Evolutionary conservation across 2,329 filamentous ascomycete genomes (phyloP), one percentile per base, ranked within the genome.

Genomic region (Neofusicoccum parvum): DNA sequence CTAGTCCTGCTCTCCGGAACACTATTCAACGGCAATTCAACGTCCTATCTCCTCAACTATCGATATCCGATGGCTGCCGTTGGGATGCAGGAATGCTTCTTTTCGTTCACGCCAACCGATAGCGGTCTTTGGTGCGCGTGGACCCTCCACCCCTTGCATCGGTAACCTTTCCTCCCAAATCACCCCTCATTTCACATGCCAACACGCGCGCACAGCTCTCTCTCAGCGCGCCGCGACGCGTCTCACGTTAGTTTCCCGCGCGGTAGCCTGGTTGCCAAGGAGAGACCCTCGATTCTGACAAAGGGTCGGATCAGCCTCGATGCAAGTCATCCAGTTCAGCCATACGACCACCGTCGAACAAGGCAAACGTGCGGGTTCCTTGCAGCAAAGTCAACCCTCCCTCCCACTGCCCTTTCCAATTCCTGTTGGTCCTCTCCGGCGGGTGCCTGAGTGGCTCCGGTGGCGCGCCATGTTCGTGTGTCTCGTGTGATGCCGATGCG

Each of bases 401-500:
- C 56, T 48, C 37, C 34, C 14, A n/a, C 27, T 32, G 27, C 17
- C 32, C 23, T 45, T n/a, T 9, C n/a, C 32, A 48, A 46, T 60
- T 37, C 54, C 41, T 59, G 14, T 17, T 20, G 27, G 12, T 12
- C 23, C 48, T 5, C 7, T 9, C 37, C 37, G 6, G 27, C 27
- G 27, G 27, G 27, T 32, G 27, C 27, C 27, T 32, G 43, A 46
- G 5, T 9, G 17, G 48, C 14, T 37, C 43, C n/a, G 12, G 14
- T 15, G 37, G 23, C 32, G 27, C 54, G 43, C 32, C 56, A 5
- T 60, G 41, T 37, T 39, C 43, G 56, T 60, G 53, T 46, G 12
- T 51, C 27, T 58, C 53, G 53, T 36, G 56, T 36, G 56, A 48
- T 59, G 39, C 5, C 39, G 23, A 59, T 43, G 54, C 54, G 54